Evolutionary conservation across 768 basidiomycete genomes (phyloP).

Genomic region (Boletus reticuloceps): DNA sequence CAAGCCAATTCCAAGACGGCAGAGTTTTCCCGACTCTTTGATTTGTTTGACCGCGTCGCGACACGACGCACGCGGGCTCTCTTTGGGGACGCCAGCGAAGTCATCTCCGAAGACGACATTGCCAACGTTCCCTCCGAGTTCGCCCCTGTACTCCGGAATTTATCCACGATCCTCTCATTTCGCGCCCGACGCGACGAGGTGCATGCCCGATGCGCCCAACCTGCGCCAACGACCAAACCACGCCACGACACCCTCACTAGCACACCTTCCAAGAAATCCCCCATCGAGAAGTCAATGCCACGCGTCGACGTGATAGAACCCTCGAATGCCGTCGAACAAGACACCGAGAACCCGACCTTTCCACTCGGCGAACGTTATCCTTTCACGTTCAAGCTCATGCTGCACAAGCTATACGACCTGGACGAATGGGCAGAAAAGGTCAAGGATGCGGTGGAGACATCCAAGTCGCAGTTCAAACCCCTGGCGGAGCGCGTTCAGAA

Average conservation of each 20-base stretch:
- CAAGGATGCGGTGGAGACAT: constrained; percentile 49
- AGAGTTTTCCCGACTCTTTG: constrained; percentile 54
- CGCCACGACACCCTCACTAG: constrained; percentile 24
- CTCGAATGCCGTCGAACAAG: constrained; percentile 20
- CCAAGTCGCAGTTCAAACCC: constrained; percentile 56
- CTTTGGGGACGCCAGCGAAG: constrained; percentile 11
- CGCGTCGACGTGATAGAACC: constrained; percentile 6
- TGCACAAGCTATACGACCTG: constrained; percentile 60
- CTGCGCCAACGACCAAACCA: constrained; percentile 1
- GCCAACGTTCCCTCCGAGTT: constrained; percentile 28
- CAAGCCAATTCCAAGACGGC: constrained; percentile 39
- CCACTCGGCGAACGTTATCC: constrained; percentile 41
- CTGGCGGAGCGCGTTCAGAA: constrained; percentile 39
- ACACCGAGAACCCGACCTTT: constrained; percentile 38
- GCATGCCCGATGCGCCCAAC: neutral
- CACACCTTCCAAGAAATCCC: constrained; percentile 8
- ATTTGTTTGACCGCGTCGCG: constrained; percentile 53
- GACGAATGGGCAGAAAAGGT: constrained; percentile 60
- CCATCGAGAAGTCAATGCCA: neutral
- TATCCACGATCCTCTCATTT: constrained; percentile 34
- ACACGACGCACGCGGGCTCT: constrained; percentile 37
- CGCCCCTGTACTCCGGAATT: constrained; percentile 36
- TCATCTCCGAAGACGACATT: constrained; percentile 31
- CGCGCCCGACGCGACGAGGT: constrained; percentile 31
- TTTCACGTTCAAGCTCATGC: constrained; percentile 67